Evolutionary conservation across 1,284 basidiomycete species (phyloP).

Genomic region (Cerioporus squamosus): DNA sequence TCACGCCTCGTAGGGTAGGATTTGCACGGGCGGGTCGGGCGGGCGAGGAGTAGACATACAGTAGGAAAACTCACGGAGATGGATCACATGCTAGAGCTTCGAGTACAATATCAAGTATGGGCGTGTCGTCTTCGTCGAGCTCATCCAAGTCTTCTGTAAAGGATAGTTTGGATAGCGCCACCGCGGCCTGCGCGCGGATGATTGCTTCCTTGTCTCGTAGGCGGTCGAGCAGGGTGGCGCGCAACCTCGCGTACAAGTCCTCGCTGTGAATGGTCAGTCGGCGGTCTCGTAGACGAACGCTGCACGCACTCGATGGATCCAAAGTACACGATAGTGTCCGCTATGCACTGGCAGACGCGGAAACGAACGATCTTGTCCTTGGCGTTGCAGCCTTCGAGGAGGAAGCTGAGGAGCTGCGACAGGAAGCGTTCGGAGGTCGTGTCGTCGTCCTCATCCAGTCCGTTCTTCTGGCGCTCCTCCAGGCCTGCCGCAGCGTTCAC

Average conservation of each 20-base stretch:
- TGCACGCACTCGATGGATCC: slow-evolving; percentile 82
- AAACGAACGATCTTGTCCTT: slow-evolving; percentile 92
- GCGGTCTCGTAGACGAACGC: not conserved
- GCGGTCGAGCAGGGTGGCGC: slow-evolving; percentile 75
- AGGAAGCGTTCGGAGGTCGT: slow-evolving; percentile 79
- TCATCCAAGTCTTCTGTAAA: slow-evolving; percentile 78
- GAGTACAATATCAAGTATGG: slow-evolving; percentile 70
- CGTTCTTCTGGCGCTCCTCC: slow-evolving; percentile 41
- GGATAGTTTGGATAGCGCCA: slow-evolving; percentile 86
- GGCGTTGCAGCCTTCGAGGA: slow-evolving; percentile 84
- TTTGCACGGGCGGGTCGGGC: too few species aligned
- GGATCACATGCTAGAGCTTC: slow-evolving; percentile 80
- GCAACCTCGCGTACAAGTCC: slow-evolving; percentile 76
- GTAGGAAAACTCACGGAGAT: slow-evolving; percentile 76
- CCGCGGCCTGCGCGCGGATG: slow-evolving; percentile 85
- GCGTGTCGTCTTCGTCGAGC: slow-evolving; percentile 65
- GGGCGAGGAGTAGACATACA: too few species aligned
- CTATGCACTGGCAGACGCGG: slow-evolving; percentile 79
- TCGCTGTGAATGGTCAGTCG: slow-evolving; percentile 56
- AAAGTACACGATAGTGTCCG: slow-evolving; percentile 79
- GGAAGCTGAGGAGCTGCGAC: slow-evolving; percentile 73
- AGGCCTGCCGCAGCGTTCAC: slow-evolving; percentile 25
- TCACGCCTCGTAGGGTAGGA: too few species aligned
- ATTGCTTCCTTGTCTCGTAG: slow-evolving; percentile 85
- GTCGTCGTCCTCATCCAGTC: slow-evolving; percentile 67